Evolutionary conservation across 2,329 filamentous ascomycete genomes (phyloP).

Genomic region (Neofusicoccum cordaticola): DNA sequence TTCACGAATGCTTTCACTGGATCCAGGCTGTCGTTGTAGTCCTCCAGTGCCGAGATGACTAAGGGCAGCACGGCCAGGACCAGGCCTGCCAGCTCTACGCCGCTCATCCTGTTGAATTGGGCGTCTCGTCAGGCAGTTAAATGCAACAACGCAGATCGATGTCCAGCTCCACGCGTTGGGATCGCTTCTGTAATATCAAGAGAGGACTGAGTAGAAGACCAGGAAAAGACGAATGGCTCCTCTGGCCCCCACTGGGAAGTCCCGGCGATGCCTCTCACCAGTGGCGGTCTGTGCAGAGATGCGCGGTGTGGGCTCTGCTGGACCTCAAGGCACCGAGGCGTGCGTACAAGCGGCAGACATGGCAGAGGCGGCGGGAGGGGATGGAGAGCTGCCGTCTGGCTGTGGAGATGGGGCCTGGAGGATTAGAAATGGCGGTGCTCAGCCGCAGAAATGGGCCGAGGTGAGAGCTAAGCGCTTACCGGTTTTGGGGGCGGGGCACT

Average conservation of each 20-base stretch:
- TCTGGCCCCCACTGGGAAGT: not conserved
- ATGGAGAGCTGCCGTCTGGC: not conserved
- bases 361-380: too few species aligned
- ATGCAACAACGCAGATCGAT: too few species aligned
- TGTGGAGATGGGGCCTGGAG: not conserved
- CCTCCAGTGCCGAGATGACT: constrained; percentile 32
- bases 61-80: constrained; percentile 39
- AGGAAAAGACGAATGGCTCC: not conserved
- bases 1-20: constrained; percentile 37
- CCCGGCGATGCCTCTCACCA: not conserved
- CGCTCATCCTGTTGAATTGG: constrained; percentile 16
- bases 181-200: too few species aligned
- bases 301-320: not conserved
- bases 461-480: not conserved
- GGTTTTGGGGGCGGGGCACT: not conserved
- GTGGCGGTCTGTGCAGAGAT: not conserved
- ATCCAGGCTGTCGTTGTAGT: constrained; percentile 40
- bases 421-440: constrained; percentile 2
- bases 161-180: too few species aligned
- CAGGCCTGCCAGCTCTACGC: constrained; percentile 25
- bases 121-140: too few species aligned
- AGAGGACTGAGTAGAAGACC: too few species aligned
- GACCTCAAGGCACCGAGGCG: not conserved
- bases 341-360: not conserved
- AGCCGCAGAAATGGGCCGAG: not conserved